A percentile compares a stretch with the other conserved stretches of the same genome.
These are phyloP conservation scores for Fallopia convolvulus DNA, from an alignment of 148 eudicot genomes.

Conservation along the genomic window DNA sequence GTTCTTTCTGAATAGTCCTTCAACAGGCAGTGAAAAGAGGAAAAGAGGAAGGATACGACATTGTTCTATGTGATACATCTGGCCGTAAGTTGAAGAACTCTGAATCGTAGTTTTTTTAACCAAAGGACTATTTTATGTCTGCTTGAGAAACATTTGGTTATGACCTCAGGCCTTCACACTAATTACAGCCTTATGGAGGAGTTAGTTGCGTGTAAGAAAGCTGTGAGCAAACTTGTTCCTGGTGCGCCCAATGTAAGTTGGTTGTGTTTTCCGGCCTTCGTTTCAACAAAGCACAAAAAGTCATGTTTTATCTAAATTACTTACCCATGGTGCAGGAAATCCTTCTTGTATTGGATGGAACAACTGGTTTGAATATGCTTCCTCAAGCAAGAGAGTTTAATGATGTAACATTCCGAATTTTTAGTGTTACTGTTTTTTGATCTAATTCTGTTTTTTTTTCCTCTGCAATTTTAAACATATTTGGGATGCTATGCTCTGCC, in stretches of 20 bases:
- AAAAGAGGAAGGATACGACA: conserved; percentile 70
- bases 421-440: neutral
- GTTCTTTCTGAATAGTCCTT: conserved; percentile 81
- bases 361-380: conserved; percentile 99
- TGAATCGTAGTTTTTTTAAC: conserved; percentile 1
- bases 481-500: conserved; percentile 11
- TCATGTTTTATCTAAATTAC: neutral
- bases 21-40: conserved; percentile 94
- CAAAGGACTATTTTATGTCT: conserved; percentile 4
- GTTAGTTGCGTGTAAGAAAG: conserved; percentile 78
- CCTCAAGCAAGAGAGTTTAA: conserved; percentile 99
- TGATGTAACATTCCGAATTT: conserved; percentile 41
- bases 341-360: conserved; percentile 89
- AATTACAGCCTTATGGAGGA: conserved; percentile 98
- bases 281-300: neutral
- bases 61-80: conserved; percentile 94
- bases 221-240: conserved; percentile 64
- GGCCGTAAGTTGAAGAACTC: conserved; percentile 67
- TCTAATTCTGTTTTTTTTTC: neutral
- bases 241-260: conserved; percentile 90
- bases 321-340: conserved; percentile 55
- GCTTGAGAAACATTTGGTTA: conserved; percentile 3
- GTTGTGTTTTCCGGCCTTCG: conserved; percentile 10
- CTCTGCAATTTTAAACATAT: neutral
- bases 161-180: conserved; percentile 78